Conservation (phyloP, 2,329 filamentous ascomycete species). For the Beauveria bassiana region DNA sequence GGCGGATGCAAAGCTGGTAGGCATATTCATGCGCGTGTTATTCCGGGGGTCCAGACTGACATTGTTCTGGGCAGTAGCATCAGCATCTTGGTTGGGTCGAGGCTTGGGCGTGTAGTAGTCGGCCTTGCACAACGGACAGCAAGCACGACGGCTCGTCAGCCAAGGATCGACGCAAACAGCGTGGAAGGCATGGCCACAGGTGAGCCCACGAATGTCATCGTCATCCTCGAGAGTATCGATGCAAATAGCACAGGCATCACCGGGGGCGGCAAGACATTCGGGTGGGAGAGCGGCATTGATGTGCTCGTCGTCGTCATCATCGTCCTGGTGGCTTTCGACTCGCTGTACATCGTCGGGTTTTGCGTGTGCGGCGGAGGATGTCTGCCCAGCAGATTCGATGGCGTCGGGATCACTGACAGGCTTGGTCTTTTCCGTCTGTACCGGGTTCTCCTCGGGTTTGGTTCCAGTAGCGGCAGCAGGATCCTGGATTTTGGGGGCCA, state of each 20-base stretch:
- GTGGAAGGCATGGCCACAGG: constrained; percentile 97
- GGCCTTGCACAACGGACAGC: constrained; percentile 94
- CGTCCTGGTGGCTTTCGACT: constrained; percentile 43
- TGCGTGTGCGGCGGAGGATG: constrained; percentile 16
- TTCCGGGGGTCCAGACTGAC: constrained; percentile 27
- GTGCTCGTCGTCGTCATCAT: constrained; percentile 69
- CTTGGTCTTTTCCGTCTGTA: constrained; percentile 13
- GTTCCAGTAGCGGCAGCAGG: constrained; percentile 15
- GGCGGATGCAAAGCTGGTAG: constrained; percentile 31
- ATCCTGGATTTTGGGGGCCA: constrained; percentile 17
- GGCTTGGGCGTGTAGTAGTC: constrained; percentile 96
- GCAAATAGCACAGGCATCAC: constrained; percentile 94
- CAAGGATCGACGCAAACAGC: constrained; percentile 93
- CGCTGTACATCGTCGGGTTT: constrained; percentile 28
- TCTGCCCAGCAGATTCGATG: constrained; percentile 18
- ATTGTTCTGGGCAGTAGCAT: constrained; percentile 23
- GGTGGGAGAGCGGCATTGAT: constrained; percentile 77
- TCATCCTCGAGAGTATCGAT: constrained; percentile 91
- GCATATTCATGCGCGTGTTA: constrained; percentile 41
- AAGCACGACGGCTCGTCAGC: constrained; percentile 88
- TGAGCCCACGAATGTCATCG: constrained; percentile 87
- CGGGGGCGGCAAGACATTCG: constrained; percentile 71
- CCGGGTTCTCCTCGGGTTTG: constrained; percentile 16
- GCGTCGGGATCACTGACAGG: constrained; percentile 5
- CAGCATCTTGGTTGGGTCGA: constrained; percentile 46